Evolutionary conservation across 352 stramenopile genomes (phyloP), one percentile per base, ranked within the genome.

Genomic region (Phytophthora pisi): DNA sequence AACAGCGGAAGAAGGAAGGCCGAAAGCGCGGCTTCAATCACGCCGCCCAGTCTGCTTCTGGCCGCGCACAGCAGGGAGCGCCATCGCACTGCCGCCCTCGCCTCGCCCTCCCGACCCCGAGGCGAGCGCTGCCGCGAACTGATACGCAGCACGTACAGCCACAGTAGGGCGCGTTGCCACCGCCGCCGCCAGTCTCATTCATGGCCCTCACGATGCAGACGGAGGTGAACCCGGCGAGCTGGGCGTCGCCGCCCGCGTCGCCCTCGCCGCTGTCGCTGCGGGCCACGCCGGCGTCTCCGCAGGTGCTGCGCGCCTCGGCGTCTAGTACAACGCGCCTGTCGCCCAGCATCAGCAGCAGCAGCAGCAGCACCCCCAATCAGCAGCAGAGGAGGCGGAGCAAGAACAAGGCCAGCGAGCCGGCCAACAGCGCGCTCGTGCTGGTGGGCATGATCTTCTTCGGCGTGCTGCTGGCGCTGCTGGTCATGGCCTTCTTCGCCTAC

Each of bases 401-500:
- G 7, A 64, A 64, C 31, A 74, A 74, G 57, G 75, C 72, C 36
- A 68, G 36, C 47, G 80, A 89, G 34, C 70, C 81, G 8, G 54
- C 84, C 51, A 78, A 70, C 28, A 91, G 86, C 43, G 79, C 86
- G 26, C 72, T 95, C 57, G 83, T 90, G 45, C 74, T 95, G 36
- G 81, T 95, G 24, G 72, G 73, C 36, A 77, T 93, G 73, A 73
- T 93, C 30, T 87, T 93, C 51, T 77, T 82, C 9, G 77, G 79
- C 1, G 68, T 95, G 50, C 53, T 93, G 18, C 15, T 92, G 15
- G 75, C 74, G 42, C 79, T 93, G 26, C 67, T 90, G 15, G 62
- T 95, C 53, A 86, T 95, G 75, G 88, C 84, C 23, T 93, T 95
- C 71, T 92, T 95, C 45, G 81, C 86, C 57, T 91, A 89, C 51